Evolutionary conservation across 2,329 filamentous ascomycete genomes (phyloP).

Genomic region (Diaporthe sp.): DNA sequence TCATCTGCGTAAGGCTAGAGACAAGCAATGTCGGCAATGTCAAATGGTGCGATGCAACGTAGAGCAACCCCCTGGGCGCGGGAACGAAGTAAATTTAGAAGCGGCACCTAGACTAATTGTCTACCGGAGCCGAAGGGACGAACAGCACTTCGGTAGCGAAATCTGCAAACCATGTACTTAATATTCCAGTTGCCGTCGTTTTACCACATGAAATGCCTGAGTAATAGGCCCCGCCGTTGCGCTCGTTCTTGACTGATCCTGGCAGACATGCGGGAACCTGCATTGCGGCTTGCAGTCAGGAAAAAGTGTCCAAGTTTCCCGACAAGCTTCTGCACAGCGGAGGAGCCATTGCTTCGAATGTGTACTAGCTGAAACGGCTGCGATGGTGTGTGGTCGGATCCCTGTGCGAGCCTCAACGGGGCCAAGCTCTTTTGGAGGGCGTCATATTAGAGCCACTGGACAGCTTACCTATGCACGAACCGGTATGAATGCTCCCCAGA

Average conservation of each 20-base stretch:
- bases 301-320: not conserved
- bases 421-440: not conserved
- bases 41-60: not conserved
- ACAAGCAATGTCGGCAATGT: not conserved
- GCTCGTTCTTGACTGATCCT: not conserved
- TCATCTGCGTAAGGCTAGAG: constrained; percentile 18
- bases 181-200: not conserved
- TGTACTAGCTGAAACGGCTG: constrained; percentile 25
- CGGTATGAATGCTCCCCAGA: not conserved
- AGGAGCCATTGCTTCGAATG: constrained; percentile 6
- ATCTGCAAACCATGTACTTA: not conserved
- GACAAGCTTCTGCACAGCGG: constrained; percentile 25
- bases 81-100: constrained; percentile 21
- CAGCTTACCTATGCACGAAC: not conserved
- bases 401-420: constrained; percentile 9
- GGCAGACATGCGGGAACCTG: constrained; percentile 1
- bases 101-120: not conserved
- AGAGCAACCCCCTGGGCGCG: not conserved
- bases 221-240: not conserved
- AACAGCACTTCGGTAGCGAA: not conserved
- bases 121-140: not conserved
- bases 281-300: not conserved
- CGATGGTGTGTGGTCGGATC: constrained; percentile 11
- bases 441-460: not conserved
- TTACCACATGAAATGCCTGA: not conserved